Evolutionary conservation across 2,329 filamentous ascomycete genomes (phyloP).

Genomic region (Cercospora sp.): DNA sequence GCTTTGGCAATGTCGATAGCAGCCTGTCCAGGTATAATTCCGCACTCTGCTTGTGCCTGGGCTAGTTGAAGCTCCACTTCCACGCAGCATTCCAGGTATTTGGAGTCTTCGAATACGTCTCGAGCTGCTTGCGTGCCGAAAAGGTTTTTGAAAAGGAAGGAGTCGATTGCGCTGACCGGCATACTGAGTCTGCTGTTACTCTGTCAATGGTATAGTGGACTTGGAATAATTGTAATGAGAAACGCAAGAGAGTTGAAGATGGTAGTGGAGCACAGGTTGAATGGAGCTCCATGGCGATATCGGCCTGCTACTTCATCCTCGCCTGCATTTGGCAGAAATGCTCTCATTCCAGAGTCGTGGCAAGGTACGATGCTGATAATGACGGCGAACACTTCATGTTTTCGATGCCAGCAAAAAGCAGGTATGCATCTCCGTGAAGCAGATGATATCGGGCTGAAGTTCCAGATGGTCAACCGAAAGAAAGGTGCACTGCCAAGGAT

Average conservation of each 20-base stretch:
- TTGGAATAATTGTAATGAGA: not conserved
- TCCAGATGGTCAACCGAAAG: not conserved
- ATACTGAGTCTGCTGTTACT: slow-evolving; percentile 15
- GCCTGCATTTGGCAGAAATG: not conserved
- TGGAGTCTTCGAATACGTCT: slow-evolving; percentile 27
- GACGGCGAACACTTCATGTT: not conserved
- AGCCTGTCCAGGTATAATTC: slow-evolving; percentile 32
- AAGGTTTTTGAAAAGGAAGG: slow-evolving; percentile 30
- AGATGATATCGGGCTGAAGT: not conserved
- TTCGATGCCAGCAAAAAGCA: not conserved
- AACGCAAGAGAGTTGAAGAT: not conserved
- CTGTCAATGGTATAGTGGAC: not conserved
- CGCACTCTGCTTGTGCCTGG: slow-evolving; percentile 25
- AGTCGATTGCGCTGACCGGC: slow-evolving; percentile 33
- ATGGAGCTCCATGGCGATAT: not conserved
- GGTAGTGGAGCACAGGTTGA: not conserved
- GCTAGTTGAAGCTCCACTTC: slow-evolving; percentile 32
- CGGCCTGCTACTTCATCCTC: not conserved
- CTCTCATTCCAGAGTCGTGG: not conserved
- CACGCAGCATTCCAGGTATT: slow-evolving; percentile 29
- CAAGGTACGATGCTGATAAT: not conserved
- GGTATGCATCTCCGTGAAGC: not conserved
- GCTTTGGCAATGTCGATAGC: slow-evolving; percentile 28
- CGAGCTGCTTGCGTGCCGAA: slow-evolving; percentile 27
- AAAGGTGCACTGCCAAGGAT: not conserved